phyloP scores from a whole-genome alignment of 176 grass and related monocot genomes.

The Musa itinerans region DNA sequence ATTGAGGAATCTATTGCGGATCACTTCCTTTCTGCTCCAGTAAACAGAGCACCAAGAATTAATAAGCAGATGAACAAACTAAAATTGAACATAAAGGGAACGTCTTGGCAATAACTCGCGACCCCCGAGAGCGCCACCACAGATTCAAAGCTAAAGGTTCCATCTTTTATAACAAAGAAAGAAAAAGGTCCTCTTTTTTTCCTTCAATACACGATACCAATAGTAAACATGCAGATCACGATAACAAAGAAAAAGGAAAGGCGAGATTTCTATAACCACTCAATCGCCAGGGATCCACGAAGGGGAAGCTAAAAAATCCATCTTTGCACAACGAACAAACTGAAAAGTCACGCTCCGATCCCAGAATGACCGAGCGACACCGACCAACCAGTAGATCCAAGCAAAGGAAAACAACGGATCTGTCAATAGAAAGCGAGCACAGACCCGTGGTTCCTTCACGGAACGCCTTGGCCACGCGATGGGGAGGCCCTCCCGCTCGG shows the following conservation, averaged over 20 bases:
- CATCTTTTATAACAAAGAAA: background rate
- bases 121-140: background rate
- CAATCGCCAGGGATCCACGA: background rate
- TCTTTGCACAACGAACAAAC: background rate
- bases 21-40: too few relatives aligned
- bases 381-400: background rate
- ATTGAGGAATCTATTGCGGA: too few relatives aligned
- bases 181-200: background rate
- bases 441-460: constrained; percentile 76
- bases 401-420: background rate
- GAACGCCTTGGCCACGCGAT: constrained; percentile 93
- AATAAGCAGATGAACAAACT: background rate
- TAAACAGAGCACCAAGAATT: too few relatives aligned
- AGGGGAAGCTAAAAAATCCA: background rate
- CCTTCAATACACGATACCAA: too few relatives aligned
- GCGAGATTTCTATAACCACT: background rate
- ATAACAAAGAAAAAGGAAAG: background rate
- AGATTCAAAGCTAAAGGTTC: background rate
- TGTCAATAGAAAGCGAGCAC: background rate
- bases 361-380: background rate
- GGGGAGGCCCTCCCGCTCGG: constrained; percentile 58
- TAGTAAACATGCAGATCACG: background rate
- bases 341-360: background rate
- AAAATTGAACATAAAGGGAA: background rate
- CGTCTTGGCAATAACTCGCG: background rate